phyloP scores from a whole-genome alignment of 1,284 basidiomycete genomes.

The Puccinia hordei region DNA sequence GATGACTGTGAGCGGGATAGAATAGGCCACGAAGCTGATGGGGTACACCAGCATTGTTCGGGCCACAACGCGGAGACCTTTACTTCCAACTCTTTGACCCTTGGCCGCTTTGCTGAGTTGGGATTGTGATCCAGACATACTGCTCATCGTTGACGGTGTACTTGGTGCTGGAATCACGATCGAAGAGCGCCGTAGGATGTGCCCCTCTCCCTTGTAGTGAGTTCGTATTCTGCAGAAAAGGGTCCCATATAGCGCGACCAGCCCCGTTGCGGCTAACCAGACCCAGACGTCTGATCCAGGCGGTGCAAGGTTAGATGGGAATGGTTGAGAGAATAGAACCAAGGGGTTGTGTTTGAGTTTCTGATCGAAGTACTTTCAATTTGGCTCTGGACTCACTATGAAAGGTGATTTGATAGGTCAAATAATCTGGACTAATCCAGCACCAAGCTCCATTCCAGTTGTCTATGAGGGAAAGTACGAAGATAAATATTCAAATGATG shows the following conservation, averaged over 20 bases:
- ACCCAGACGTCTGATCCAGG: conserved; percentile 28
- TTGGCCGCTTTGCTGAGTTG: not conserved
- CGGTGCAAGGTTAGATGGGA: not conserved
- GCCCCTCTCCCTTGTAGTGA: conserved; percentile 42
- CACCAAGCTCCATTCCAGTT: conserved; percentile 41
- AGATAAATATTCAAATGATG: not conserved
- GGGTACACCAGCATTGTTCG: conserved; percentile 45
- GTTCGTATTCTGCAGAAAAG: conserved; percentile 18
- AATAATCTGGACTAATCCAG: conserved; percentile 32
- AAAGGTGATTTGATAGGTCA: conserved; percentile 14
- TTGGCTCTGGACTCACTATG: conserved; percentile 31
- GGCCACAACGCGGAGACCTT: conserved; percentile 25
- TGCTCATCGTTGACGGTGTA: conserved; percentile 32
- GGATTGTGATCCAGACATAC: not conserved
- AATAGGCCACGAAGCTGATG: conserved; percentile 9
- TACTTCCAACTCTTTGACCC: conserved; percentile 2
- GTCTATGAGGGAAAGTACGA: not conserved
- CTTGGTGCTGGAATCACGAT: conserved; percentile 23
- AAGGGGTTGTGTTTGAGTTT: not conserved
- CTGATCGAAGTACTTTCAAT: not conserved
- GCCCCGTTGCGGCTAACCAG: conserved; percentile 8
- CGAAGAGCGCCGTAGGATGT: conserved; percentile 34
- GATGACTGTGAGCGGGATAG: conserved; percentile 31
- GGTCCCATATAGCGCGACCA: conserved; percentile 14
- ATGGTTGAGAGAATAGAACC: not conserved